A percentile compares a stretch with the other conserved stretches of the same genome.
phyloP scores from a whole-genome alignment of 345 rosid genomes.

The Anastatica hierochuntica region DNA sequence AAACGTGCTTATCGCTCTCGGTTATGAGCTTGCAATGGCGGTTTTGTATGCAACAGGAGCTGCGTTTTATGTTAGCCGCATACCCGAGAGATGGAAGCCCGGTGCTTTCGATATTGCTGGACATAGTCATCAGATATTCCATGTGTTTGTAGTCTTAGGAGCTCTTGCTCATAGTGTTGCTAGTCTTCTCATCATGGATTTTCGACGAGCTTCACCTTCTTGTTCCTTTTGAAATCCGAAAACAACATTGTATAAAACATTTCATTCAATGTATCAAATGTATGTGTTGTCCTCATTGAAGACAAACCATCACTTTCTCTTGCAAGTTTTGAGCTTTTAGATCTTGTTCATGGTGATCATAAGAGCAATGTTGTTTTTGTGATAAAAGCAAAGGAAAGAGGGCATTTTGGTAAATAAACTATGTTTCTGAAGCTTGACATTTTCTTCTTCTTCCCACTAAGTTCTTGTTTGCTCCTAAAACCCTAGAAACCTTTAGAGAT shows the following conservation, averaged over 20 bases:
- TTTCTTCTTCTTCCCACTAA: slow-evolving; percentile 3
- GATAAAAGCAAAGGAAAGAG: too few relatives aligned
- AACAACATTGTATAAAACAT: slow-evolving; percentile 6
- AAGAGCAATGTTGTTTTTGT: not conserved
- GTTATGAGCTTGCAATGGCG: slow-evolving; percentile 74
- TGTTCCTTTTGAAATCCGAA: slow-evolving; percentile 25
- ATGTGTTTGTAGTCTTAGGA: slow-evolving; percentile 77
- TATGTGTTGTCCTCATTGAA: slow-evolving; percentile 10
- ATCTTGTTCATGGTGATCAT: slow-evolving; percentile 20
- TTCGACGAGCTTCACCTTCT: slow-evolving; percentile 50
- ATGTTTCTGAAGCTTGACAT: too few relatives aligned
- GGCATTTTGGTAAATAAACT: too few relatives aligned
- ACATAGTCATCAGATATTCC: slow-evolving; percentile 95
- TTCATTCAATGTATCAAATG: slow-evolving; percentile 15
- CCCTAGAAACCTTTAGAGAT: slow-evolving; percentile 32
- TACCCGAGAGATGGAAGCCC: slow-evolving; percentile 91
- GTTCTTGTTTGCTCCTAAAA: not conserved
- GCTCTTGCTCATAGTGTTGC: slow-evolving; percentile 84
- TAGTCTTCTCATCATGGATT: slow-evolving; percentile 62
- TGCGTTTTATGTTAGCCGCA: slow-evolving; percentile 49
- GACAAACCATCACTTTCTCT: not conserved
- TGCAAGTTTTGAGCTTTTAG: not conserved
- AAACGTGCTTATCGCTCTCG: slow-evolving; percentile 40
- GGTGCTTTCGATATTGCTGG: slow-evolving; percentile 92
- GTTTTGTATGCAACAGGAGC: slow-evolving; percentile 63